Base-by-base conservation (phyloP, 257 asterid species). In the Ophiorrhiza pumila region DNA sequence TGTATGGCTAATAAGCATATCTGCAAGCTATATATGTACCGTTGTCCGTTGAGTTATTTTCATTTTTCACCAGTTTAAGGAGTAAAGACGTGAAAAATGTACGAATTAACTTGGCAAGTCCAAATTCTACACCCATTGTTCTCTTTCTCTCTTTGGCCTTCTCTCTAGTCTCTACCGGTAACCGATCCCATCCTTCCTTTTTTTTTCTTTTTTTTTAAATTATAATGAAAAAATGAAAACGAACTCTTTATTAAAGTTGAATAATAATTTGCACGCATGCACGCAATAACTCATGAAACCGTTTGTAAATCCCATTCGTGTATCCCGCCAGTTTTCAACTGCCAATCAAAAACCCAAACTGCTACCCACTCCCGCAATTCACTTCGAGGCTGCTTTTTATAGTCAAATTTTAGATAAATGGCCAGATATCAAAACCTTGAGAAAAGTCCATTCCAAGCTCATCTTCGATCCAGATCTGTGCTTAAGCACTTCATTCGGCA, bases 391-490 rank as follows among this genome's bases (percentile, higher is more conserved):
- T 47, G 75, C 76, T 65, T 49, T 71, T 0, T 78, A 76, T 57
- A 62, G 76, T 43, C 75, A 80, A 43, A 61, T 78, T 23, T 76
- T 91, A 63, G 97, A 89, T 80, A 77, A 60, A 20, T 69, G 31
- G 81, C 91, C 89, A 58, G 92, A 83, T 58, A 61, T 87, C 80
- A 78, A 67, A 74, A 87, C 87, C 75, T 71, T 94, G 22, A 68
- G 74, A 46, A 75, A 71, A 65, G 35, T 91, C 78, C 98, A 91
- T 62, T 76, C 86, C 29, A 83, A 74, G 85, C 87, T 88, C 58
- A 76, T 84, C 31, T 69, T 64, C 25, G 86, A 88, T 65, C 88
- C 88, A 3, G 49, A 58, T n/a, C 65, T 86, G 47, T 72, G 80
- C 83, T 75, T 84, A 13, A 86, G 87, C 74, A 73, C 88, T 46